Evolutionary conservation across 768 basidiomycete genomes (phyloP).

Genomic region (Dentipellis fragilis): DNA sequence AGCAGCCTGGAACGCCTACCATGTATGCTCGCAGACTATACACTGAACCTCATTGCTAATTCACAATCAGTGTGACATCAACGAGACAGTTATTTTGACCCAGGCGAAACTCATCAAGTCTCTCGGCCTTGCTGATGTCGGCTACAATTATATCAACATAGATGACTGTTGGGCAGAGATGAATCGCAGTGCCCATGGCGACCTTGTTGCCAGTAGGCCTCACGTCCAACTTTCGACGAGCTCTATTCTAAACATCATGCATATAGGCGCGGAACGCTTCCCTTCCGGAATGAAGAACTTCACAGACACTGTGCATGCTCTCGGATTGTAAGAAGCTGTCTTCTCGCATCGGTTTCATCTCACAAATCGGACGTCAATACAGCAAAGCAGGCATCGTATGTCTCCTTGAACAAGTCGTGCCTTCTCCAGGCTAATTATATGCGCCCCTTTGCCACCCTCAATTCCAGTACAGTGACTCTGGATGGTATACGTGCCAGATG

Average conservation of each 20-base stretch:
- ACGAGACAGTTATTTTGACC: slow-evolving; percentile 40
- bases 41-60: background rate
- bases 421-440: background rate
- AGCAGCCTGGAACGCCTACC: slow-evolving; percentile 62
- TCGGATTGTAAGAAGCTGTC: slow-evolving; percentile 47
- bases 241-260: background rate
- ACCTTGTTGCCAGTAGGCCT: slow-evolving; percentile 47
- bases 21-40: slow-evolving; percentile 28
- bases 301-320: slow-evolving; percentile 41
- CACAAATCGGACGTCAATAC: background rate
- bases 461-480: slow-evolving; percentile 51
- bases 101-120: slow-evolving; percentile 40
- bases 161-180: slow-evolving; percentile 62
- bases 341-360: no score
- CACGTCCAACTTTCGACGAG: background rate
- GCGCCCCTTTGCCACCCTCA: background rate
- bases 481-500: slow-evolving; percentile 56
- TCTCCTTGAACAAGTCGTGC: background rate
- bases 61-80: slow-evolving; percentile 42
- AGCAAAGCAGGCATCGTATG: slow-evolving; percentile 57
- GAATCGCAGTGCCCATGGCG: slow-evolving; percentile 36
- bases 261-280: slow-evolving; percentile 38
- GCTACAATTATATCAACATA: slow-evolving; percentile 49
- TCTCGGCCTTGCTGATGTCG: slow-evolving; percentile 44
- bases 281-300: slow-evolving; percentile 49